Base-by-base conservation (phyloP, 495 filamentous ascomycete genomes). In the Aspergillus ostianus region DNA sequence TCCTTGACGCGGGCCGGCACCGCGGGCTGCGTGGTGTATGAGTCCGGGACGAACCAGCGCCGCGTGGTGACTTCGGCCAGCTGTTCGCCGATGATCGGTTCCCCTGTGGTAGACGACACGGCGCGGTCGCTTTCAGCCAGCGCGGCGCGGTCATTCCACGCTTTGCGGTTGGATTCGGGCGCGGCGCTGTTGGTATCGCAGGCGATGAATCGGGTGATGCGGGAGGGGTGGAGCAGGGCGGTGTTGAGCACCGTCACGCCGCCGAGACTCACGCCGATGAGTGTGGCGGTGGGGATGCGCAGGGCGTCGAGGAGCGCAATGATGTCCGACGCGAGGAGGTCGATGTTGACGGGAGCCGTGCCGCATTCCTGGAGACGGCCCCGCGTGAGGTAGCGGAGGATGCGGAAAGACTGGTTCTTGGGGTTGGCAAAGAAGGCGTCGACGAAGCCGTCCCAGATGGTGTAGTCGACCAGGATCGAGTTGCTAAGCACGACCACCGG, bases 371-470 rank as follows among this genome's bases (percentile, higher is more conserved):
- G 70, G 64, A 55, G 71, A 61, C 87, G 82, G 36, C 88, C 90
- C 55, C 90, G 87, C 29, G 83, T 83, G 64, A 86, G 79, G 68
- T 90, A 92, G 7, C 88, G 84, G 6, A 93, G 77, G 63, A 92
- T 79, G 57, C 88, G 84, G 70, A 89, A 87, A 46, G 83, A 80
- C 36, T 82, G 80, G 47, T 89, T 84, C 51, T 78, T 66, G 0
- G 76, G 65, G 45, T 78, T 77, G 32, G 88, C 74, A 57, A 89
- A 79, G 74, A 88, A 84, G 0, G 74, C 65, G 19, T 77, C 73
- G 13, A 92, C 73, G 64, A 93, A 86, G 17, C 75, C 75, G 64
- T 92, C 86, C 90, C 90, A 94, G 79, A 94, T 92, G 73, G 80
- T 79, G 64, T 83, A 80, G 12, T 84, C 81, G 4, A 86, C 86